Conservation (phyloP, 78 protist species). For the Polysphondylium violaceum region DNA sequence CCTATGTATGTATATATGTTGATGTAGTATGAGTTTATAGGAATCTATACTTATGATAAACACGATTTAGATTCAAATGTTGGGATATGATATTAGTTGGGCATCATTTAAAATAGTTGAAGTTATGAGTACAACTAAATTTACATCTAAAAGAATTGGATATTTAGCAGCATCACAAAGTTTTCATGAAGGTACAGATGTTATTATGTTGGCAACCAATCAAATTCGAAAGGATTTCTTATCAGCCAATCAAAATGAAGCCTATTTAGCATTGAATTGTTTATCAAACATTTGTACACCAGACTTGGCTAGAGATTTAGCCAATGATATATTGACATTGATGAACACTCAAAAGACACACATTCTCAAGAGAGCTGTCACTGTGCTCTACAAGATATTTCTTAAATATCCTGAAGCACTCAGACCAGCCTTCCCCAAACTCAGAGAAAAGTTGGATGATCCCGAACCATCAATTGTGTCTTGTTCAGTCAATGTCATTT, state of each 20-base stretch:
- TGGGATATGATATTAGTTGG: conserved; percentile 95
- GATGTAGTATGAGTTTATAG: background rate
- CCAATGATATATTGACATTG: conserved; percentile 91
- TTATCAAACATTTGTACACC: conserved; percentile 92
- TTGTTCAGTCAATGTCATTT: conserved; percentile 96
- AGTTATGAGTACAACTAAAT: conserved; percentile 91
- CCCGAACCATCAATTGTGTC: conserved; percentile 90
- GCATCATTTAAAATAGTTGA: conserved; percentile 97
- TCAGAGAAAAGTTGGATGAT: conserved; percentile 94
- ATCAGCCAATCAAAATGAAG: conserved; percentile 88
- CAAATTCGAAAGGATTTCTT: conserved; percentile 94
- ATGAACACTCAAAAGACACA: conserved; percentile 84
- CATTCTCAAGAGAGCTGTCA: conserved; percentile 91
- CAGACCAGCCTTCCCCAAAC: conserved; percentile 94
- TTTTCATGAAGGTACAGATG: conserved; percentile 92
- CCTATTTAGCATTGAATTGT: conserved; percentile 93
- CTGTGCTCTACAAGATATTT: conserved; percentile 92
- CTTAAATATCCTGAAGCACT: conserved; percentile 96
- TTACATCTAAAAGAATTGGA: conserved; percentile 94
- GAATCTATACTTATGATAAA: background rate
- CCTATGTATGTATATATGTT: conserved; percentile 85
- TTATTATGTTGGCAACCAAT: conserved; percentile 94
- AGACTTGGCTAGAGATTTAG: conserved; percentile 95
- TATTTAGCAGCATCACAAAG: conserved; percentile 94
- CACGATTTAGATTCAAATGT: conserved; percentile 92